Base-by-base conservation (phyloP, 805 yeast genomes). In the Pichia californica region DNA sequence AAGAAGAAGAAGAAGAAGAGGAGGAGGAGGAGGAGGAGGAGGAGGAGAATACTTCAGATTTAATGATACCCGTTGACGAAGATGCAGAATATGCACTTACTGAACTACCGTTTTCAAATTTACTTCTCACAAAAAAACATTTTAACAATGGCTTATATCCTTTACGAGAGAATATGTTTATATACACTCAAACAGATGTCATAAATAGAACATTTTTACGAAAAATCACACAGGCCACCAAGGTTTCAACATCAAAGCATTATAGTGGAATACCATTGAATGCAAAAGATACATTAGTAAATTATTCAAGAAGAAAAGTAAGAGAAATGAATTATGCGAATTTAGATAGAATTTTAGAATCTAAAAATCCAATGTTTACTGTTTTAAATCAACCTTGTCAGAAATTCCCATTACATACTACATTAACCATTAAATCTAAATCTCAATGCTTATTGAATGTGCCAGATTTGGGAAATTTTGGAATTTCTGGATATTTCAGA, bases 311-410 rank as follows among this genome's bases (percentile, higher is more conserved):
- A n/a, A n/a, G 8, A 1, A 23, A 26, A 31, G 11, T 14, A n/a
- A 13, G 6, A 3, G 36, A 33, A 26, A 3, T 16, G 1, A 32
- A 32, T 15, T 31, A 14, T 23, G 6, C 21, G 13, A 32, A 11
- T 23, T 18, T 31, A 5, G 31, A 33, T 38, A 9, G 16, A 18
- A 25, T 43, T 5, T 18, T 27, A 7, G 38, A 37, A 20, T 33
- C 42, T 5, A 14, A 13, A 11, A 36, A 43, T 33, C 36, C 41
- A 9, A 38, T 43, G 42, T 43, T 43, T 21, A 33, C 38, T 1
- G 4, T 43, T 21, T 13, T 21, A 4, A 43, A 43, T 18, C 46
- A 43, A 38, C 46, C 46, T 2, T 15, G 8, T 21, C 29, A 27
- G 2, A 34, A 35, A 19, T 40, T 34, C 20, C 34, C 31, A 20